A percentile compares a stretch with the other conserved stretches of the same genome.
phyloP scores from a whole-genome alignment of 345 rosid species.

The Eucalyptus marginata region DNA sequence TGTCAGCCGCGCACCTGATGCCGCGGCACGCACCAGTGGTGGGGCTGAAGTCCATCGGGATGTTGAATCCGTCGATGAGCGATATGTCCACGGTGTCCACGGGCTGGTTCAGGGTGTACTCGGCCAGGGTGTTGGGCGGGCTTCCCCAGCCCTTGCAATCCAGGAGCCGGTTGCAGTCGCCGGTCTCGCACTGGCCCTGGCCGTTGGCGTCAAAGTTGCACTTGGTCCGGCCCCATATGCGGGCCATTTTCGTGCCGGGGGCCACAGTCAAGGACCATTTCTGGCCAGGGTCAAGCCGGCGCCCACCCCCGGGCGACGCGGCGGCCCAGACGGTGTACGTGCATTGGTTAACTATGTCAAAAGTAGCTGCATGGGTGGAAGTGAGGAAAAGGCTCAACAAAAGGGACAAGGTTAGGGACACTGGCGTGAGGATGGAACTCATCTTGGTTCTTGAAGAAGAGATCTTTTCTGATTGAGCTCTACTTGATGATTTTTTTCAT shows the following conservation, averaged over 20 bases:
- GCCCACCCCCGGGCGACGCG: slow-evolving; percentile 12
- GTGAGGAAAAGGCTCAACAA: not conserved
- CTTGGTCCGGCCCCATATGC: slow-evolving; percentile 18
- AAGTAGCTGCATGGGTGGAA: not conserved
- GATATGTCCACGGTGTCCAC: slow-evolving; percentile 20
- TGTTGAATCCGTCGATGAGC: slow-evolving; percentile 17
- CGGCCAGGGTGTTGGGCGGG: slow-evolving; percentile 17
- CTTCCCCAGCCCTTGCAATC: slow-evolving; percentile 5
- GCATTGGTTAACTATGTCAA: slow-evolving; percentile 6
- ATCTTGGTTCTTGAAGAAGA: not conserved
- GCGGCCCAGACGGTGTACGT: slow-evolving; percentile 16
- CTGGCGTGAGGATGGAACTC: not conserved
- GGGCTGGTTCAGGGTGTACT: slow-evolving; percentile 9
- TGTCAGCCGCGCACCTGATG: slow-evolving; percentile 1
- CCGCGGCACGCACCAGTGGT: not conserved
- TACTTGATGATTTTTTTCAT: not conserved
- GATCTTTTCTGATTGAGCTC: not conserved
- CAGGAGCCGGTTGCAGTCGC: slow-evolving; percentile 9
- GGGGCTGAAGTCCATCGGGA: slow-evolving; percentile 17
- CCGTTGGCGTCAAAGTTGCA: slow-evolving; percentile 17
- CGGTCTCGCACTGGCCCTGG: slow-evolving; percentile 11
- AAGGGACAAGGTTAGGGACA: not conserved
- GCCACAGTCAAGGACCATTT: slow-evolving; percentile 3
- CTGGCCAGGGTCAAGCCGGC: slow-evolving; percentile 1
- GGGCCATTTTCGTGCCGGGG: not conserved